These are phyloP conservation scores for Dothidotthia symphoricarpi DNA, from an alignment of 2,329 filamentous ascomycete species.

Conservation along the genomic window DNA sequence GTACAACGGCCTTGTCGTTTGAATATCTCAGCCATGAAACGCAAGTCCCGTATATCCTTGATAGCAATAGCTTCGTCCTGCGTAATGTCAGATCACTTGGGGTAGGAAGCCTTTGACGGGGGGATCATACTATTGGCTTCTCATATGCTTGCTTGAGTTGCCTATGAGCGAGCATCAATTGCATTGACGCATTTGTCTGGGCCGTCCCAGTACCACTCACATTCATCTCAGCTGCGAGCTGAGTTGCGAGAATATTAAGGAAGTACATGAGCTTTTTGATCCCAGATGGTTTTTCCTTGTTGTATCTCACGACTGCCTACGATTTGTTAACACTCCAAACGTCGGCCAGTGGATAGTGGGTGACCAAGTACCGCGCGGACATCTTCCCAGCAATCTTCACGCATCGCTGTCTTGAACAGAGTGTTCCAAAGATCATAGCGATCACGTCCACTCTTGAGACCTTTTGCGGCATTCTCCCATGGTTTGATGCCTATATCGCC, in stretches of 20 bases:
- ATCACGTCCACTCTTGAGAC: constrained; percentile 20
- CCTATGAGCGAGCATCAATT: constrained; percentile 16
- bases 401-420: constrained; percentile 29
- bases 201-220: too few relatives aligned
- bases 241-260: constrained; percentile 28
- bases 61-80: constrained; percentile 30
- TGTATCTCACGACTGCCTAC: constrained; percentile 32
- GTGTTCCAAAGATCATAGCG: constrained; percentile 29
- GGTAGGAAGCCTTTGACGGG: neutral
- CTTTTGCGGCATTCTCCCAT: constrained; percentile 33
- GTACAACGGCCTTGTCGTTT: constrained; percentile 20
- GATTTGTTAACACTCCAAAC: constrained; percentile 8
- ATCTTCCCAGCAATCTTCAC: constrained; percentile 37
- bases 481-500: constrained; percentile 23
- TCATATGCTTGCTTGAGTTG: constrained; percentile 30
- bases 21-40: constrained; percentile 37
- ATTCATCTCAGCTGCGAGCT: constrained; percentile 30
- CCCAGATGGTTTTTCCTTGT: constrained; percentile 22
- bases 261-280: constrained; percentile 27
- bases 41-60: constrained; percentile 32
- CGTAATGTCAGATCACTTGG: constrained; percentile 8
- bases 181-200: too few relatives aligned
- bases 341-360: neutral
- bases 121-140: constrained; percentile 21
- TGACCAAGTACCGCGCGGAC: constrained; percentile 27